phyloP scores from a whole-genome alignment of 2,329 filamentous ascomycete species.

The Ceratocystiopsis brevicomis region DNA sequence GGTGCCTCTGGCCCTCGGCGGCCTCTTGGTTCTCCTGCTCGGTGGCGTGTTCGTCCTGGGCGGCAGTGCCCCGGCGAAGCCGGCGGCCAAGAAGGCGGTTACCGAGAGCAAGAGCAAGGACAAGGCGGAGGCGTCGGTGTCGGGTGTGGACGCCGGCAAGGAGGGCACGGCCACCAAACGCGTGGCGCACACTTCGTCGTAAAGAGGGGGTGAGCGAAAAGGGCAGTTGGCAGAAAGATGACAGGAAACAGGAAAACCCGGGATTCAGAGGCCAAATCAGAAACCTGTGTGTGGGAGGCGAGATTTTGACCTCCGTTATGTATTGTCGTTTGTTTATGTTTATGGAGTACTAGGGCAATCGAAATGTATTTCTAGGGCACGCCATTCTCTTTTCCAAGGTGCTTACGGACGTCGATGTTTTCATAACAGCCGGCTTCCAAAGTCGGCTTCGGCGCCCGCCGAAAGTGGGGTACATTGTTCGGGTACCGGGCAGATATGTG shows the following conservation, averaged over 20 bases:
- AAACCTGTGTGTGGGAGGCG: too few relatives aligned
- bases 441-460: too few relatives aligned
- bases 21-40: constrained; percentile 51
- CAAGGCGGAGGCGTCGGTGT: constrained; percentile 37
- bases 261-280: too few relatives aligned
- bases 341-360: too few relatives aligned
- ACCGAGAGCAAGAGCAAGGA: constrained; percentile 51
- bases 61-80: constrained; percentile 50
- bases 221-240: not conserved
- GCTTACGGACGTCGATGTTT: too few relatives aligned
- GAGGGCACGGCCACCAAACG: constrained; percentile 41
- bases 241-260: not conserved
- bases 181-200: constrained; percentile 34
- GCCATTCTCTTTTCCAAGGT: too few relatives aligned
- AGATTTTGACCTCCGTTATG: too few relatives aligned
- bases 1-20: constrained; percentile 63
- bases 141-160: constrained; percentile 56
- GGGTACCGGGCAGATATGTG: too few relatives aligned
- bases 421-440: too few relatives aligned
- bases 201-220: constrained; percentile 8
- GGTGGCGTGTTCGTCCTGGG: constrained; percentile 37
- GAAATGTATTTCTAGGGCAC: too few relatives aligned
- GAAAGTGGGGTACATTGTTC: too few relatives aligned
- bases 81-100: constrained; percentile 47
- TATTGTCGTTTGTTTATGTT: too few relatives aligned